These are phyloP conservation scores for Neophaeococcomyces aloes DNA, from an alignment of 2,329 filamentous ascomycete species.

Conservation along the genomic window DNA sequence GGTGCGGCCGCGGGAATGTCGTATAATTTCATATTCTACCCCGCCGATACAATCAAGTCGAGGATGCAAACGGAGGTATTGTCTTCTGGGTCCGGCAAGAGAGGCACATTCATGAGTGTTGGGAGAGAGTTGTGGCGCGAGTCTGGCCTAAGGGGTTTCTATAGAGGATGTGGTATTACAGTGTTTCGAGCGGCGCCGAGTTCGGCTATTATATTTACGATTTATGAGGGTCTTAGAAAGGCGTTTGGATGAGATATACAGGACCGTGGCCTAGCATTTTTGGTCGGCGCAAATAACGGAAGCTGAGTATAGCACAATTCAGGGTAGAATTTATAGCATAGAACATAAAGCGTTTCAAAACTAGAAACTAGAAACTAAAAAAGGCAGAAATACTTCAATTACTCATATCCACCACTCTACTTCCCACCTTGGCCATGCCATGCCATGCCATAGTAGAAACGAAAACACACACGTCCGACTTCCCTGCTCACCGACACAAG, in stretches of 20 bases:
- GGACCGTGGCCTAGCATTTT: too few relatives aligned
- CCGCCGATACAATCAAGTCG: slow-evolving; percentile 93
- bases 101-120: slow-evolving; percentile 6
- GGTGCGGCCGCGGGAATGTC: slow-evolving; percentile 81
- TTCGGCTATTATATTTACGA: slow-evolving; percentile 95
- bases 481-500: too few relatives aligned
- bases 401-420: too few relatives aligned
- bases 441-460: too few relatives aligned
- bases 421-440: too few relatives aligned
- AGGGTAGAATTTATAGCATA: too few relatives aligned
- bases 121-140: slow-evolving; percentile 65
- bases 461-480: too few relatives aligned
- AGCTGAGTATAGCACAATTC: too few relatives aligned
- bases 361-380: too few relatives aligned
- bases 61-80: slow-evolving; percentile 87
- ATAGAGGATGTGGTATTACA: slow-evolving; percentile 91
- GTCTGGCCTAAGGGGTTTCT: slow-evolving; percentile 73
- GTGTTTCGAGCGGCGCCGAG: slow-evolving; percentile 79
- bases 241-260: slow-evolving; percentile 42
- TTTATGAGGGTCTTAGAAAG: slow-evolving; percentile 77
- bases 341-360: too few relatives aligned
- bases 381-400: too few relatives aligned
- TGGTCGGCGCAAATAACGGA: too few relatives aligned
- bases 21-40: slow-evolving; percentile 97
- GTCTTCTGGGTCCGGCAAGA: slow-evolving; percentile 17